A percentile compares a stretch with the other conserved stretches of the same genome.
phyloP scores from a whole-genome alignment of 176 grass and related monocot genomes.

The Phoenix roebelenii region DNA sequence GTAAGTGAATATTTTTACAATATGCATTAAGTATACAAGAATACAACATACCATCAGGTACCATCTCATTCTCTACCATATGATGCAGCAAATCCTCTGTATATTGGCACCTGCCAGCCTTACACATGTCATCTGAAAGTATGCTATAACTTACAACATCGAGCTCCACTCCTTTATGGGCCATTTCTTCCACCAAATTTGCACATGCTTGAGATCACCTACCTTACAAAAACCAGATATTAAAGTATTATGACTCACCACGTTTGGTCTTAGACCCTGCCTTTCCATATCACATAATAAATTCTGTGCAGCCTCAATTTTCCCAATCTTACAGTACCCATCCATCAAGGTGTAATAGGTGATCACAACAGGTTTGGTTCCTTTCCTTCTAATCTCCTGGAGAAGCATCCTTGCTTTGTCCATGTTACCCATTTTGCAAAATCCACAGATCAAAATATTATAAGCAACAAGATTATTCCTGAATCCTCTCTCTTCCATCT shows the following conservation, averaged over 20 bases:
- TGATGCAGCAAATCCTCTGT: conserved; percentile 6
- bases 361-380: conserved; percentile 13
- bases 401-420: conserved; percentile 19
- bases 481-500: background rate
- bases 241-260: conserved; percentile 20
- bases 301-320: conserved; percentile 15
- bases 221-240: conserved; percentile 18
- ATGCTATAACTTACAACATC: conserved; percentile 17
- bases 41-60: no score
- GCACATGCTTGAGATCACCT: conserved; percentile 23
- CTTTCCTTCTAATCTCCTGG: conserved; percentile 16
- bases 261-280: conserved; percentile 18
- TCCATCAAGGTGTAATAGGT: conserved; percentile 25
- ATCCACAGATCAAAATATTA: conserved; percentile 27
- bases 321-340: conserved; percentile 27
- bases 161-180: conserved; percentile 18
- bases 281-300: conserved; percentile 25
- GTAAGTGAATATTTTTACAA: no score
- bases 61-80: background rate
- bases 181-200: conserved; percentile 22
- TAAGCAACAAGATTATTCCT: conserved; percentile 12
- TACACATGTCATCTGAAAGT: conserved; percentile 20
- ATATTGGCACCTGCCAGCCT: background rate
- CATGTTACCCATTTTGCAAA: conserved; percentile 28
- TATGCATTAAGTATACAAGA: no score